Base-by-base conservation (phyloP, 345 rosid species). In the Lepidium aucheri region DNA sequence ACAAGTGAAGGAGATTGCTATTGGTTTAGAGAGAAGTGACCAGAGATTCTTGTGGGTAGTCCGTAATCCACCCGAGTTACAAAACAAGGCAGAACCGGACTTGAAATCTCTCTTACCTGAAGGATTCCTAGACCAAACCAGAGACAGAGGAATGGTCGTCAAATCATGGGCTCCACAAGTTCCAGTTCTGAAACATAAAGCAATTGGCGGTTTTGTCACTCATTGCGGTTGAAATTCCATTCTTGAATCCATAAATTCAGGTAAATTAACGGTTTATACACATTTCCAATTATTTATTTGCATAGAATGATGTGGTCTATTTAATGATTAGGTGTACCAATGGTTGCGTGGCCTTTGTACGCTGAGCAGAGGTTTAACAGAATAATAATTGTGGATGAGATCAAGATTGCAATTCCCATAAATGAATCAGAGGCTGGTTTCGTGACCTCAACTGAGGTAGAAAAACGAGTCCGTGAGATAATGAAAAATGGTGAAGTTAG, bases 211-310 rank as follows among this genome's bases (percentile, higher is more conserved):
- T 35, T 86, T 86, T 32, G 87, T 85, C 33, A 86, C 82, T 51
- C 94, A 86, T 63, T 80, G 90, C 20, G 91, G 96, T 2, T 89
- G 89, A 94, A 89, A 85, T 61, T 84, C 91, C 1, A 63, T 78
- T 16, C 82, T 89, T 0, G 96, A 85, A 68, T 73, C 87, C 0
- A 69, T 85, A 30, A 64, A 76, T 5, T 83, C 83, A 0, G 91
- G 91, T 68, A 40, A 30, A 4, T 42, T 17, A 16, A 32, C 4
- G 26, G 15, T 22, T 33, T 18, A 32, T 17, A 18, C 30, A 16
- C 11, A 32, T 60, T 44, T 42, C 24, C 22, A 14, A 5, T 30
- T 10, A 43, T 17, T 10, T 43, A 24, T 0, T 17, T 54, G n/a
- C 24, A 7, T 36, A 5, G 3, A 17, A 3, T 22, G 18, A 24